phyloP scores from a whole-genome alignment of 2,329 filamentous ascomycete genomes.

The Xylaria sp. region DNA sequence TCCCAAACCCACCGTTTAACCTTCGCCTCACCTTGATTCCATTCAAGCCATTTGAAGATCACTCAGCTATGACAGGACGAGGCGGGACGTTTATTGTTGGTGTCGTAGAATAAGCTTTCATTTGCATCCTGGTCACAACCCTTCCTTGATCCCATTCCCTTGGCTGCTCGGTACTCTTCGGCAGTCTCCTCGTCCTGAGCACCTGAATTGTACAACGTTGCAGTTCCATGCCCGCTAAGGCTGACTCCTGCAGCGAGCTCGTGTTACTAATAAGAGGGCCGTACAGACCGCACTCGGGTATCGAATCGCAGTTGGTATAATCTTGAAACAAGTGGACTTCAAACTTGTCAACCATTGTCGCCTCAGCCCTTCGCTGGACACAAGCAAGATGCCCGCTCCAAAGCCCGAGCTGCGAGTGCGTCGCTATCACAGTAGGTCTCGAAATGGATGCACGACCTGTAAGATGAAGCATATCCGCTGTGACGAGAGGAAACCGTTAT shows the following conservation, averaged over 20 bases:
- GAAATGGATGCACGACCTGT: constrained; percentile 44
- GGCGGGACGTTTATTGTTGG: constrained; percentile 37
- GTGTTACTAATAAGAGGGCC: constrained; percentile 32
- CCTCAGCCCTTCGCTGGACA: constrained; percentile 3
- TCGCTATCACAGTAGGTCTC: constrained; percentile 45
- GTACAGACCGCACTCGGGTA: constrained; percentile 29
- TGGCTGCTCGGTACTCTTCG: constrained; percentile 27
- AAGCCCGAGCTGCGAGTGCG: constrained; percentile 42
- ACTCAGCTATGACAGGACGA: constrained; percentile 37
- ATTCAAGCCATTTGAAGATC: constrained; percentile 32
- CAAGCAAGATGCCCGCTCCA: constrained; percentile 41
- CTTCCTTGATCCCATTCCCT: constrained; percentile 18
- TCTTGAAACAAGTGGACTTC: constrained; percentile 30
- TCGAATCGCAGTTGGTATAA: constrained; percentile 23
- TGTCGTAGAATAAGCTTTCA: constrained; percentile 35
- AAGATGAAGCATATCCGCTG: constrained; percentile 45
- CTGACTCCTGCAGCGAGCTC: constrained; percentile 38
- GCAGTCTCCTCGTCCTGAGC: constrained; percentile 3
- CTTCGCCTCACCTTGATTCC: constrained; percentile 32
- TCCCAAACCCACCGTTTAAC: constrained; percentile 32
- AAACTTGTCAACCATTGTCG: constrained; percentile 1
- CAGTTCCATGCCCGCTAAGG: constrained; percentile 29
- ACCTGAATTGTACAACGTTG: constrained; percentile 28
- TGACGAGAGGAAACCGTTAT: constrained; percentile 45
- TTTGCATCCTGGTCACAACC: constrained; percentile 27